Evolutionary conservation across 352 stramenopile species (phyloP).

Genomic region (Plasmopara muralis): DNA sequence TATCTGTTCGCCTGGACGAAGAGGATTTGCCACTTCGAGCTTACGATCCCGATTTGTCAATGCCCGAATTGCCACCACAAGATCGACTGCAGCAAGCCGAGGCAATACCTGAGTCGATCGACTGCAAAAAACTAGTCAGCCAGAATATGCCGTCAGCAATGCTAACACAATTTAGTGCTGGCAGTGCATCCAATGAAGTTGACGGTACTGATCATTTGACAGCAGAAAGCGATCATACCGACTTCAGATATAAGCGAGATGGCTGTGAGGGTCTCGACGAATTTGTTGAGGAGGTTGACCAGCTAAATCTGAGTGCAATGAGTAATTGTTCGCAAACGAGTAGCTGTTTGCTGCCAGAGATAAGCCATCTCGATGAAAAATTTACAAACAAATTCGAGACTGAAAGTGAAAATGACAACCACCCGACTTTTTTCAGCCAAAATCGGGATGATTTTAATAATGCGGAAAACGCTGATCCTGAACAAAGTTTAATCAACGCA

Average conservation of each 20-base stretch:
- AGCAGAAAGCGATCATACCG: constrained; percentile 10
- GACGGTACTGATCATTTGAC: constrained; percentile 9
- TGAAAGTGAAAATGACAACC: too few relatives aligned
- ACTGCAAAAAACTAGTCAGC: too few relatives aligned
- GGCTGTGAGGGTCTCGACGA: constrained; percentile 2
- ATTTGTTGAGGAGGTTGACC: constrained; percentile 1
- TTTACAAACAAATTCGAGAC: constrained; percentile 1
- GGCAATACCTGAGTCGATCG: not conserved
- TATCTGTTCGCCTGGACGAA: constrained; percentile 9
- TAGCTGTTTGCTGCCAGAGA: constrained; percentile 1
- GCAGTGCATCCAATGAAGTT: constrained; percentile 6
- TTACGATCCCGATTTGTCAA: not conserved
- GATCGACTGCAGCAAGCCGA: constrained; percentile 1
- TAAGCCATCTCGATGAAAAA: constrained; percentile 15
- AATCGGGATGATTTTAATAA: too few relatives aligned
- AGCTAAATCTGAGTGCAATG: constrained; percentile 1
- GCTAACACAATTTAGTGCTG: constrained; percentile 4
- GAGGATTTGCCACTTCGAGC: constrained; percentile 4
- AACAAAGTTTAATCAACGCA: not conserved
- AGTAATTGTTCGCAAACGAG: not conserved
- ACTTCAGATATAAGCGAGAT: constrained; percentile 9
- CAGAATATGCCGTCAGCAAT: not conserved
- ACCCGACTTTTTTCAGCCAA: too few relatives aligned
- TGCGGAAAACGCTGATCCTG: constrained; percentile 1
- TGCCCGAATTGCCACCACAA: constrained; percentile 1